Conservation (phyloP, 2,329 filamentous ascomycete genomes). For the Didymosphaeria variabile region DNA sequence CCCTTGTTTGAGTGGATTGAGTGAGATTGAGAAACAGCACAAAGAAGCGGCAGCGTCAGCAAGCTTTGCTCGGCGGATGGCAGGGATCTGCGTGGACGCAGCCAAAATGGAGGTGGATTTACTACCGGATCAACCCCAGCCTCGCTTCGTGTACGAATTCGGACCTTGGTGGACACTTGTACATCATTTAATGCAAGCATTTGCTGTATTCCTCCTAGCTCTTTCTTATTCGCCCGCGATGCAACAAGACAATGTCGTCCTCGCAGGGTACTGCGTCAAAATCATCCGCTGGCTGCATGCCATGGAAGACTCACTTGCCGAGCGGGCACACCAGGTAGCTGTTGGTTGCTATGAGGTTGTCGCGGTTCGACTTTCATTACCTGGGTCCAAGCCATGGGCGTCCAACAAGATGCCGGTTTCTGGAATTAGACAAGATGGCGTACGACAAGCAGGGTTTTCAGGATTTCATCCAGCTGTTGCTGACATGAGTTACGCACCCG, state of each 20-base stretch:
- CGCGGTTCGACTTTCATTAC: slow-evolving; percentile 28
- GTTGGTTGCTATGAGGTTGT: slow-evolving; percentile 30
- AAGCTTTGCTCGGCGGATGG: slow-evolving; percentile 42
- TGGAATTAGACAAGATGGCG: neutral
- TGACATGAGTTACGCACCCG: neutral
- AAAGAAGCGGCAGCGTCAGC: slow-evolving; percentile 30
- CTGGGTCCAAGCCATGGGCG: slow-evolving; percentile 23
- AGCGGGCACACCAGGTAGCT: slow-evolving; percentile 33
- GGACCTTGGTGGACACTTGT: slow-evolving; percentile 55
- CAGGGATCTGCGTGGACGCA: slow-evolving; percentile 48
- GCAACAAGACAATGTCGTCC: slow-evolving; percentile 28
- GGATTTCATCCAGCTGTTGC: neutral
- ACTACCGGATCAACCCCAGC: slow-evolving; percentile 45
- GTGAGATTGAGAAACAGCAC: slow-evolving; percentile 25
- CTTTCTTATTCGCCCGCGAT: slow-evolving; percentile 41
- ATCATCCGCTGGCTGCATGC: slow-evolving; percentile 44
- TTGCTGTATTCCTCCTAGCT: slow-evolving; percentile 49
- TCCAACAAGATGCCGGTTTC: slow-evolving; percentile 8
- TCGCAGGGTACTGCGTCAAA: slow-evolving; percentile 40
- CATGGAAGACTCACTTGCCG: slow-evolving; percentile 43
- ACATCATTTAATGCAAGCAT: slow-evolving; percentile 52
- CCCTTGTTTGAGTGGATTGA: slow-evolving; percentile 46
- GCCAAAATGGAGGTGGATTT: slow-evolving; percentile 45
- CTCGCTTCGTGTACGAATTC: slow-evolving; percentile 40
- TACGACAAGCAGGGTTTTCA: too few species aligned